Conservation (phyloP, 2,329 filamentous ascomycete genomes). For the Fusarium kyushuense region DNA sequence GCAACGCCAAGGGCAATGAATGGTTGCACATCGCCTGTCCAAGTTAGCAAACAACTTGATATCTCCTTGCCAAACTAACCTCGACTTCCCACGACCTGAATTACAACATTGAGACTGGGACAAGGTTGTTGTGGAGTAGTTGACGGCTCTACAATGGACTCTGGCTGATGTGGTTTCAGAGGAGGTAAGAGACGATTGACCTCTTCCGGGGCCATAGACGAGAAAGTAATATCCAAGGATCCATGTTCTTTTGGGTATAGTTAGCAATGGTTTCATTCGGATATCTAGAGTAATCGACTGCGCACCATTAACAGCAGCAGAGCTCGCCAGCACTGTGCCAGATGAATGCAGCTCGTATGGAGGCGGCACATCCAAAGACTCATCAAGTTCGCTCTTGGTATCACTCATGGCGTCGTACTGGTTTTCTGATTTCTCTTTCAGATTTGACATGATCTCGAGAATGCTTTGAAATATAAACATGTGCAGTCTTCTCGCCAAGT, state of each 20-base stretch:
- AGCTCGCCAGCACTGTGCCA: neutral
- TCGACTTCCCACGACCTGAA: constrained; percentile 34
- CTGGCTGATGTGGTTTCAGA: neutral
- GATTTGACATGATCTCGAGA: neutral
- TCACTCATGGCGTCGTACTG: neutral
- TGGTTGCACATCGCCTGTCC: constrained; percentile 25
- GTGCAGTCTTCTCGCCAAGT: neutral
- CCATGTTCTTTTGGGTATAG: neutral
- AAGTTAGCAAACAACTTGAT: neutral
- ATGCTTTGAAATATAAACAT: neutral
- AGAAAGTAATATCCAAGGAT: constrained; percentile 4
- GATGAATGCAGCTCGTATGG: constrained; percentile 9
- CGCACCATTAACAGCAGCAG: neutral
- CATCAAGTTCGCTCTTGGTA: neutral
- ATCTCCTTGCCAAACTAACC: neutral
- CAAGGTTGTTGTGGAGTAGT: neutral
- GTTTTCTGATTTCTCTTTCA: neutral
- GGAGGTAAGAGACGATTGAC: constrained; percentile 6
- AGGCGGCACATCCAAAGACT: neutral
- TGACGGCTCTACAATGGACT: neutral
- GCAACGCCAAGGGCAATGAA: constrained; percentile 27
- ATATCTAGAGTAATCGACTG: neutral
- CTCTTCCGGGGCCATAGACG: constrained; percentile 1
- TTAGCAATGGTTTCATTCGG: neutral
- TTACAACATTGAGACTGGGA: constrained; percentile 18